A percentile compares a stretch with the other conserved stretches of the same genome.
Conservation (phyloP, 2,329 filamentous ascomycete genomes). For the Sporothrix globosa region DNA sequence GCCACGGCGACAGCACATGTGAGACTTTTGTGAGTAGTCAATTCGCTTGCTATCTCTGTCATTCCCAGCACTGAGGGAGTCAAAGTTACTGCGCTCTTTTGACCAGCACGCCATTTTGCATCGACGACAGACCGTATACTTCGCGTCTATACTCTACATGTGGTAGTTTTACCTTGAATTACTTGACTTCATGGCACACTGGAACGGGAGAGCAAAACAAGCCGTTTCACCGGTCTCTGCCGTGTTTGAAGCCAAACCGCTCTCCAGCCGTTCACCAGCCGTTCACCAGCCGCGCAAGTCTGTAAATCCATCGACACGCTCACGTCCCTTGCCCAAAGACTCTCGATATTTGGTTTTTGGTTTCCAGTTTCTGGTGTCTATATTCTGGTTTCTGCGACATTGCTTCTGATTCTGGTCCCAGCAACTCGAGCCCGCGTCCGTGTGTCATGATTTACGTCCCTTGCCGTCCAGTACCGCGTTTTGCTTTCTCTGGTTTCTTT, state of each 20-base stretch:
- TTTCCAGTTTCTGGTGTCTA: too few species aligned
- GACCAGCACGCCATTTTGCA: too few species aligned
- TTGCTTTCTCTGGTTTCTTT: neutral
- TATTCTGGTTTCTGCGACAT: too few species aligned
- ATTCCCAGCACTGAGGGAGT: neutral
- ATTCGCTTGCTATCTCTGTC: neutral
- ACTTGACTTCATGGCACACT: too few species aligned
- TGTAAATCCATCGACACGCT: neutral
- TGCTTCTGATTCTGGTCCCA: neutral
- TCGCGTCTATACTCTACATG: too few species aligned
- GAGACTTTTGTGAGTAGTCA: neutral
- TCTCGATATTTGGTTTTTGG: neutral
- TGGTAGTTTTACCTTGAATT: neutral
- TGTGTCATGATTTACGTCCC: constrained; percentile 18
- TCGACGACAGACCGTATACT: too few species aligned
- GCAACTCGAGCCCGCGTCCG: constrained; percentile 15
- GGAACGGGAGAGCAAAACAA: neutral
- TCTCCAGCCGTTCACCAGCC: neutral
- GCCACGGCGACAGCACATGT: too few species aligned
- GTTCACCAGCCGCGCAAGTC: neutral
- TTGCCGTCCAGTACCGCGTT: constrained; percentile 1
- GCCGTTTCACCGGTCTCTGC: constrained; percentile 16
- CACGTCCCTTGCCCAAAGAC: constrained; percentile 9
- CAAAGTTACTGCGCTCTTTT: too few species aligned
- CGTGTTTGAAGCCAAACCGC: neutral